Conservation (phyloP, 2,329 filamentous ascomycete genomes). For the Coniochaeta sp. region DNA sequence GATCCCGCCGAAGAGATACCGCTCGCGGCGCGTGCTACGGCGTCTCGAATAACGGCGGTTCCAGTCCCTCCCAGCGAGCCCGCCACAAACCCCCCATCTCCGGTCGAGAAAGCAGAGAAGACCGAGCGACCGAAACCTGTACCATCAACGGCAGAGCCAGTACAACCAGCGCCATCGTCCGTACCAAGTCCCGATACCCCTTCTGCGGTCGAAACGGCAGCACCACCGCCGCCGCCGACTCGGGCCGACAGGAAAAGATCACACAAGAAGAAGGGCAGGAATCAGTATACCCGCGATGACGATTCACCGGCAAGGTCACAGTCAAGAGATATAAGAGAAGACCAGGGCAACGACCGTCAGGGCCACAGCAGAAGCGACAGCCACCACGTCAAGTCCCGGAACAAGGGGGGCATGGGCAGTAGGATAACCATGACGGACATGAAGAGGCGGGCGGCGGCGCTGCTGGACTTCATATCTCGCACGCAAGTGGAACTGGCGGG, state of each 20-base stretch:
- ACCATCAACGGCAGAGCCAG: slow-evolving; percentile 5
- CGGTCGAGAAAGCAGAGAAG: slow-evolving; percentile 10
- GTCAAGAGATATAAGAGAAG: slow-evolving; percentile 40
- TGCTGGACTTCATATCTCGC: slow-evolving; percentile 83
- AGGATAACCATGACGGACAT: slow-evolving; percentile 84
- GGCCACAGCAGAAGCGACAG: slow-evolving; percentile 19
- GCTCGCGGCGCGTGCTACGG: slow-evolving; percentile 33
- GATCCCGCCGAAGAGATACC: slow-evolving; percentile 64
- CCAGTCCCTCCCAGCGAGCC: slow-evolving; percentile 17
- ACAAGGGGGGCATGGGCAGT: slow-evolving; percentile 48
- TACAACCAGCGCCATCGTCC: slow-evolving; percentile 36
- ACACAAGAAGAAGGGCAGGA: slow-evolving; percentile 63
- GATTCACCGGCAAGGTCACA: slow-evolving; percentile 50
- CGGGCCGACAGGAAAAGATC: slow-evolving; percentile 47
- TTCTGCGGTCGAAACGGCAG: slow-evolving; percentile 28
- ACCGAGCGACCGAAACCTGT: too few relatives aligned
- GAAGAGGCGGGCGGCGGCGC: slow-evolving; percentile 74
- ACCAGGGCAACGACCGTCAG: slow-evolving; percentile 22
- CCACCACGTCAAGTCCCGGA: slow-evolving; percentile 42
- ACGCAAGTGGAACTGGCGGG: slow-evolving; percentile 82
- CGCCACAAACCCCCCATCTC: slow-evolving; percentile 5
- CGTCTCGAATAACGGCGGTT: slow-evolving; percentile 16
- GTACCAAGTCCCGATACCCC: slow-evolving; percentile 42
- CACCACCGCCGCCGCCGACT: slow-evolving; percentile 50
- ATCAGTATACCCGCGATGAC: slow-evolving; percentile 74